These are phyloP conservation scores for Favolaschia claudopus DNA, from an alignment of 768 basidiomycete species.

Conservation along the genomic window DNA sequence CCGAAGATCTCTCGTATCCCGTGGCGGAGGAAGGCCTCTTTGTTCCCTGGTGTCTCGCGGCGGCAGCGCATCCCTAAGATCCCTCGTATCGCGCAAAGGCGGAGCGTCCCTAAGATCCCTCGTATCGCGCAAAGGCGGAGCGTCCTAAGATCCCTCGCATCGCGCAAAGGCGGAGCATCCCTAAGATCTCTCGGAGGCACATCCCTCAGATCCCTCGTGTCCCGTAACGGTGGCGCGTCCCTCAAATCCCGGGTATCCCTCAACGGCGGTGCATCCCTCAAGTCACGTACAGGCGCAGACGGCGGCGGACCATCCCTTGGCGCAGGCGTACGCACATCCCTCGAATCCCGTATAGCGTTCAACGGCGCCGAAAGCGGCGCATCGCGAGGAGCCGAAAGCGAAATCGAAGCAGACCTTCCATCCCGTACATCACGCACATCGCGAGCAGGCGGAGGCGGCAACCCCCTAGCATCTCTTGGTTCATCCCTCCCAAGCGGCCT, in stretches of 20 bases:
- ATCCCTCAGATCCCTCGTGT: neutral
- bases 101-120: constrained; percentile 13
- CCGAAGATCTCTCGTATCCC: neutral
- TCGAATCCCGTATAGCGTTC: neutral
- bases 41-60: constrained; percentile 8
- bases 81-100: constrained; percentile 9
- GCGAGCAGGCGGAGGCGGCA: neutral
- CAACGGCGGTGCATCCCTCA: neutral
- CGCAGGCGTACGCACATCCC: constrained; percentile 15
- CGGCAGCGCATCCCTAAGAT: neutral
- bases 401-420: no score
- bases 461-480: no score
- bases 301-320: neutral
- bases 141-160: constrained; percentile 1
- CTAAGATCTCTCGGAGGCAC: constrained; percentile 1
- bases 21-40: neutral
- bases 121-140: neutral
- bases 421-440: constrained; percentile 15
- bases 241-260: neutral
- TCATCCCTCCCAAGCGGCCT: no score
- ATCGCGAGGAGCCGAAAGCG: neutral
- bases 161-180: constrained; percentile 6
- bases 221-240: neutral
- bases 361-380: no score
- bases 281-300: neutral